These are phyloP conservation scores for Mycena kentingensis DNA, from an alignment of 768 basidiomycete species.

Conservation along the genomic window DNA sequence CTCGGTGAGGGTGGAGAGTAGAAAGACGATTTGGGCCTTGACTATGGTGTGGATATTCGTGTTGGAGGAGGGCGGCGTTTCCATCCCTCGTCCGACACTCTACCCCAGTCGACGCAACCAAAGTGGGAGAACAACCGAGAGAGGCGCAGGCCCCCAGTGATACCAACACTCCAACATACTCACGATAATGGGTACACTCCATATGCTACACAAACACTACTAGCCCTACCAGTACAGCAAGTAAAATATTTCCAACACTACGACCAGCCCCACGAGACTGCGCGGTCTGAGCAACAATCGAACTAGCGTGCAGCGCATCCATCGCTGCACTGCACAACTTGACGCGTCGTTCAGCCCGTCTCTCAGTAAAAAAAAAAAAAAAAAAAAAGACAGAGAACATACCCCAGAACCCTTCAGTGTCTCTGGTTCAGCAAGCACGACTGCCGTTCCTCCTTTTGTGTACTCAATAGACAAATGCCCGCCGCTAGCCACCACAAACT, in stretches of 20 bases:
- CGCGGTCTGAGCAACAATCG: neutral
- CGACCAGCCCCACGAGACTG: constrained; percentile 7
- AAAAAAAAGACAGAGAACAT: too few species aligned
- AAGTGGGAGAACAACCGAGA: too few species aligned
- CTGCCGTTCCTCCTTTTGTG: constrained; percentile 60
- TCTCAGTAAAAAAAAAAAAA: too few species aligned
- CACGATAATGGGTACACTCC: neutral
- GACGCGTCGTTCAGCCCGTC: constrained; percentile 40
- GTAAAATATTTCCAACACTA: constrained; percentile 4
- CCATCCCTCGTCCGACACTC: too few species aligned
- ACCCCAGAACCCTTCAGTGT: too few species aligned
- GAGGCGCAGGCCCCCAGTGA: too few species aligned
- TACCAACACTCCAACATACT: too few species aligned
- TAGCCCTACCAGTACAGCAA: constrained; percentile 5
- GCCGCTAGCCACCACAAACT: constrained; percentile 68
- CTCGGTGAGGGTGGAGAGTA: constrained; percentile 93
- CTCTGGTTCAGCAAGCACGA: constrained; percentile 51
- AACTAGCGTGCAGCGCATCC: constrained; percentile 3
- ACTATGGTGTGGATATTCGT: constrained; percentile 91
- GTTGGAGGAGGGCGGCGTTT: constrained; percentile 67
- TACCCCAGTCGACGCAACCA: too few species aligned
- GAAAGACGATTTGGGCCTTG: constrained; percentile 96
- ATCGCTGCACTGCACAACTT: constrained; percentile 37
- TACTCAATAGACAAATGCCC: constrained; percentile 67
- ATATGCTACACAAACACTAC: too few species aligned